Conservation (phyloP, 2,329 filamentous ascomycete genomes). For the Penicillium occitanis region DNA sequence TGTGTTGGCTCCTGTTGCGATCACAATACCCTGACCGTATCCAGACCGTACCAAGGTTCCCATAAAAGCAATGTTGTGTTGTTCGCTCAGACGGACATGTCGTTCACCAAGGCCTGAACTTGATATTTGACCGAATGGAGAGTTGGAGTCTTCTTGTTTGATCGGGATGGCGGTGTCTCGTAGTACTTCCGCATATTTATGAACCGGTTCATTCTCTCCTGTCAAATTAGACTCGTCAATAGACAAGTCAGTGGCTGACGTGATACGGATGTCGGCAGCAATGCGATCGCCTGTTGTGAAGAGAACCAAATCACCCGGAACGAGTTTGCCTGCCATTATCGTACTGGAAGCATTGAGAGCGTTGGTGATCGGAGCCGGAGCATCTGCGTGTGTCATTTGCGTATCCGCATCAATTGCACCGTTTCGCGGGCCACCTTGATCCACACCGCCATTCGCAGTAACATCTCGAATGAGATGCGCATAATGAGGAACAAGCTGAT, state of each 20-base stretch:
- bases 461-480: slow-evolving; percentile 82
- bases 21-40: slow-evolving; percentile 94
- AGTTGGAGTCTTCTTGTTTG: slow-evolving; percentile 40
- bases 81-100: slow-evolving; percentile 68
- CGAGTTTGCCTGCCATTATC: slow-evolving; percentile 81
- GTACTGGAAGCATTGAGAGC: slow-evolving; percentile 75
- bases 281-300: slow-evolving; percentile 97
- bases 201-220: slow-evolving; percentile 91
- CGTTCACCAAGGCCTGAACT: slow-evolving; percentile 60
- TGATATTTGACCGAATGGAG: slow-evolving; percentile 60
- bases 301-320: slow-evolving; percentile 87
- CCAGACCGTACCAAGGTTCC: slow-evolving; percentile 93
- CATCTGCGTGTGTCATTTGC: slow-evolving; percentile 47
- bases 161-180: slow-evolving; percentile 27
- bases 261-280: slow-evolving; percentile 93
- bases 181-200: slow-evolving; percentile 68
- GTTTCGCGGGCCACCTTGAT: slow-evolving; percentile 26
- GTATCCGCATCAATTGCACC: slow-evolving; percentile 48
- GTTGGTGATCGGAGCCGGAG: slow-evolving; percentile 59
- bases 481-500: slow-evolving; percentile 89
- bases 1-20: slow-evolving; percentile 88
- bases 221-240: slow-evolving; percentile 97
- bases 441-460: slow-evolving; percentile 27
- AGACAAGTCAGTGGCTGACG: slow-evolving; percentile 80
- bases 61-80: slow-evolving; percentile 96